Base-by-base conservation (phyloP, 2,329 filamentous ascomycete species). In the Penicillium sp. region DNA sequence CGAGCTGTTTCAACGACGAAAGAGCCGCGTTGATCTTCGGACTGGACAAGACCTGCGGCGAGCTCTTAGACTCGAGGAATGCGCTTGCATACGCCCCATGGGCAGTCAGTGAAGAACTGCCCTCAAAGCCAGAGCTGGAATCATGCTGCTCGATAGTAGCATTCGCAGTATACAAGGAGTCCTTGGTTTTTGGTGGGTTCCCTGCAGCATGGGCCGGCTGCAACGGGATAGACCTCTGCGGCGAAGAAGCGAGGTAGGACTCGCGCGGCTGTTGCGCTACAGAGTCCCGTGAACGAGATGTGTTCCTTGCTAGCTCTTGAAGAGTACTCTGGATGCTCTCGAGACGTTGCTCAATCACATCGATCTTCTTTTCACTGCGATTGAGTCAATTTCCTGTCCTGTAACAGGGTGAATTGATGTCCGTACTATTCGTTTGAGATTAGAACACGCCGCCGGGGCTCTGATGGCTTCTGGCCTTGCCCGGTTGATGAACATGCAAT, bases 321-420 rank as follows among this genome's bases (percentile, higher is more conserved):
- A 64, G 59, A 56, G 60, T 62, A 62, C 41, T 60, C 53, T 80
- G 77, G 34, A 80, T 77, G n/a, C 69, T 68, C 6, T 69, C 68
- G 8, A 80, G 64, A 13, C 77, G 72, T 27, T 75, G 71, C 56
- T 78, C 76, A 42, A 80, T 78, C 11, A 73, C 59, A 52, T 79
- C 77, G 41, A 80, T 77, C 60, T 79, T 78, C 57, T 69, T 74
- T 59, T 80, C 77, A 62, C 75, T 78, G 38, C 13, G 25, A 1
- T 18, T 4, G 18, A 25, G 43, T 55, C 25, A 59, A 37, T 41
- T 14, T 8, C 19, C 8, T 25, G 13, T 10, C 18, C 13, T 16
- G 3, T 38, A 6, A 22, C 9, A 7, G 42, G 9, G 12, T 8
- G 34, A 16, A 39, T 1, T 22, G 50, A 45, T 38, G 7, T 1